A percentile compares a stretch with the other conserved stretches of the same genome.
Conservation (phyloP, 1,284 basidiomycete species). For the Stygiomarasmius scandens region DNA sequence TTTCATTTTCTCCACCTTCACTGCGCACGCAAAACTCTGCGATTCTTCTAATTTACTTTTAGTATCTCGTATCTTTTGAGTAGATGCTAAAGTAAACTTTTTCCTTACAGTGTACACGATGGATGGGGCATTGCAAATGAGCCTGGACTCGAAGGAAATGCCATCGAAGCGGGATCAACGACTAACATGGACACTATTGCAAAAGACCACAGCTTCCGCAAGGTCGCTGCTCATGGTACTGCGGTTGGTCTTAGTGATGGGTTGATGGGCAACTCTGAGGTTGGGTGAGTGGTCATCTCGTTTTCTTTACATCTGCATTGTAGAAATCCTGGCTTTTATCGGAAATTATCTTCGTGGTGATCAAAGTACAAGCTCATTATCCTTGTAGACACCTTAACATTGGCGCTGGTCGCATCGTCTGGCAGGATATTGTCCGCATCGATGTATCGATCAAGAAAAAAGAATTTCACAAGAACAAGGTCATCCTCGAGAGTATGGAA, state of each 20-base stretch:
- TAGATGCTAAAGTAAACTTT: neutral
- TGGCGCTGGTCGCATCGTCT: constrained; percentile 89
- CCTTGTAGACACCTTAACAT: constrained; percentile 81
- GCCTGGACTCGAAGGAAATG: constrained; percentile 79
- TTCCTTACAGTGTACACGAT: constrained; percentile 77
- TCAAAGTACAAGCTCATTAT: too few relatives aligned
- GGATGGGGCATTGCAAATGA: constrained; percentile 84
- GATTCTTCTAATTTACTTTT: constrained; percentile 6
- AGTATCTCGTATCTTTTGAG: neutral
- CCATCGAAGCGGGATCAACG: constrained; percentile 81
- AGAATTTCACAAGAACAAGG: constrained; percentile 79
- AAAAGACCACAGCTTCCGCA: constrained; percentile 72
- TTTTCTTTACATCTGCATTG: neutral
- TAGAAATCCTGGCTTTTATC: neutral
- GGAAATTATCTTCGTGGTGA: neutral
- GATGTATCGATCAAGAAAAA: constrained; percentile 88
- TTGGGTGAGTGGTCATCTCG: constrained; percentile 70
- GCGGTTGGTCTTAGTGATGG: constrained; percentile 89
- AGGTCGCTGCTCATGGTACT: constrained; percentile 81
- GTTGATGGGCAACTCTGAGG: constrained; percentile 95
- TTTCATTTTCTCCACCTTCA: neutral
- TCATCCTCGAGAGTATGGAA: constrained; percentile 73
- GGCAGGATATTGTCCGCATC: constrained; percentile 94
- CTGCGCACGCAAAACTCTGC: neutral
- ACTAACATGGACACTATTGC: constrained; percentile 87